A percentile compares a stretch with the other conserved stretches of the same genome.
These are phyloP conservation scores for Lipomyces orientalis DNA, from an alignment of 805 yeast genomes.

Conservation along the genomic window DNA sequence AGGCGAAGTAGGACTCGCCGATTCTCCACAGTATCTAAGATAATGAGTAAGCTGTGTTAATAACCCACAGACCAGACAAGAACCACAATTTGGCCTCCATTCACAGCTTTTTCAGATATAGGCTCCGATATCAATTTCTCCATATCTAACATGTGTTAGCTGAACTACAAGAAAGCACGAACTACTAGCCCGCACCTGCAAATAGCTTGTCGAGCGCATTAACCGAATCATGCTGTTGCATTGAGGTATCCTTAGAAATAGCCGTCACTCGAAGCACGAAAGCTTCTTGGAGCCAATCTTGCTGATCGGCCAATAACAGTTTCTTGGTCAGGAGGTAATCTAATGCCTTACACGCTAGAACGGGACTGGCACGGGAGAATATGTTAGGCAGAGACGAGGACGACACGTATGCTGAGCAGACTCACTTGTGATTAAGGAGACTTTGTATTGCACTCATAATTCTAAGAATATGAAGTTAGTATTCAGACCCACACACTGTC, in stretches of 20 bases:
- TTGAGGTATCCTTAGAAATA: not conserved
- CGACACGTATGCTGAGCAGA: not conserved
- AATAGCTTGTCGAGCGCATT: slow-evolving; percentile 12
- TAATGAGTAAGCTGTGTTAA: not conserved
- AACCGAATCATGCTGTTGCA: not conserved
- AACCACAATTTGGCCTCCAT: slow-evolving; percentile 25
- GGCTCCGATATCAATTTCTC: slow-evolving; percentile 16
- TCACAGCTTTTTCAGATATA: slow-evolving; percentile 15
- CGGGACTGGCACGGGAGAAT: not conserved
- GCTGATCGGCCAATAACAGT: slow-evolving; percentile 8
- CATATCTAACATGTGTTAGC: slow-evolving; percentile 11
- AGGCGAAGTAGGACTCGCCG: slow-evolving; percentile 17
- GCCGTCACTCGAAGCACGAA: slow-evolving; percentile 4
- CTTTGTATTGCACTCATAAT: slow-evolving; percentile 15
- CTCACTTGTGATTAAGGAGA: slow-evolving; percentile 8
- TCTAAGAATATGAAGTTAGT: not conserved
- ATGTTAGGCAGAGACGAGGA: not conserved
- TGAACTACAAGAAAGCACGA: not conserved
- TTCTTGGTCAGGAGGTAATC: slow-evolving; percentile 28
- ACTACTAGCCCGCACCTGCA: slow-evolving; percentile 5
- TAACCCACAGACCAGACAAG: not conserved
- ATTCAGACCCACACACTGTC: not conserved
- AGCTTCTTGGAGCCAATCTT: slow-evolving; percentile 19
- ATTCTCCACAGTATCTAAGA: slow-evolving; percentile 27
- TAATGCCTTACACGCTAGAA: slow-evolving; percentile 17